Conservation (phyloP, 768 basidiomycete genomes). For the Xerocomellus amylosporus region DNA sequence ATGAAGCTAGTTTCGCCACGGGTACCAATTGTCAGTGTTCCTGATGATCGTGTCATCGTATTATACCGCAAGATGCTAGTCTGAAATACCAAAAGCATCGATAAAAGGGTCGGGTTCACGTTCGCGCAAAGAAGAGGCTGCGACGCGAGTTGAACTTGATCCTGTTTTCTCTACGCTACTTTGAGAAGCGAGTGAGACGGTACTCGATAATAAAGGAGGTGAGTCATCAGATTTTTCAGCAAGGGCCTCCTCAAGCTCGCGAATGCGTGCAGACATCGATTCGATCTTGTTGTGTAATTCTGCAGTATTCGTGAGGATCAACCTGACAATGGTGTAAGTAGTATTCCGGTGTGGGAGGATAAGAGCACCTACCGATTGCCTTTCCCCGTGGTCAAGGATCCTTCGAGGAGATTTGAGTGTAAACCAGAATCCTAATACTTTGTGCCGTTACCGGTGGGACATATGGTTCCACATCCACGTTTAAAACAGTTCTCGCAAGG, state of each 20-base stretch:
- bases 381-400: conserved; percentile 55
- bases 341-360: not conserved
- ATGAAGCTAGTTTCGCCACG: conserved; percentile 55
- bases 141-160: conserved; percentile 7
- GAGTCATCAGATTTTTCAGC: conserved; percentile 45
- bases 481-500: conserved; percentile 78
- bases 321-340: conserved; percentile 28
- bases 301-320: conserved; percentile 65
- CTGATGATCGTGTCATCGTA: conserved; percentile 28
- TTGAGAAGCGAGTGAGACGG: conserved; percentile 28
- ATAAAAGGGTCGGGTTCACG: conserved; percentile 44
- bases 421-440: conserved; percentile 2
- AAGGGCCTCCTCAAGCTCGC: conserved; percentile 60
- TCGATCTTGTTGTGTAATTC: conserved; percentile 70
- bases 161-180: conserved; percentile 21
- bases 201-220: conserved; percentile 45
- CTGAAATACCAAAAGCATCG: conserved; percentile 46
- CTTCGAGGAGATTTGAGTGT: conserved; percentile 29
- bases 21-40: conserved; percentile 56
- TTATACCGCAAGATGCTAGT: too few relatives aligned
- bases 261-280: conserved; percentile 50
- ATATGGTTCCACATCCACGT: conserved; percentile 71
- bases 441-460: conserved; percentile 60
- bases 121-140: conserved; percentile 8
- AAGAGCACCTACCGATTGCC: conserved; percentile 46